These are phyloP conservation scores for Pseudogymnoascus sp. DNA, from an alignment of 2,329 filamentous ascomycete species.

Conservation along the genomic window DNA sequence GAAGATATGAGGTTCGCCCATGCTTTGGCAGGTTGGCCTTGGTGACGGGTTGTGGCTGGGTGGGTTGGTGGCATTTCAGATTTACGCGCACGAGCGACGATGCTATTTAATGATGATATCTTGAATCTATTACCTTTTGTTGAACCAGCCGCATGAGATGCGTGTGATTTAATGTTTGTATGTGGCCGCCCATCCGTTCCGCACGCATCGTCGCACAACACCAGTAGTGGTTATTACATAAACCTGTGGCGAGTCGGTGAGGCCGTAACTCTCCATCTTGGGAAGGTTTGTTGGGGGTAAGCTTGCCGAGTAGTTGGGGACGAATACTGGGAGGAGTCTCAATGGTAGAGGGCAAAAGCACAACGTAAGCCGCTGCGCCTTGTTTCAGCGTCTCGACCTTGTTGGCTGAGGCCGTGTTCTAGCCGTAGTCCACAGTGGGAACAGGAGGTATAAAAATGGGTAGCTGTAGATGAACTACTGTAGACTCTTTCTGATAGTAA, in stretches of 20 bases:
- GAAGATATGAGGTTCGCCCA: neutral
- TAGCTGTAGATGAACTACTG: neutral
- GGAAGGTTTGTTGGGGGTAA: neutral
- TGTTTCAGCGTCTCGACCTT: neutral
- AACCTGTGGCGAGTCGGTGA: neutral
- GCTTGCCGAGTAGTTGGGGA: neutral
- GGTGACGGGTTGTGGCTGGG: neutral
- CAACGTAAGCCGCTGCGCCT: neutral
- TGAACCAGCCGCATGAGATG: neutral
- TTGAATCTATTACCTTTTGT: neutral
- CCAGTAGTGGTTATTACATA: neutral
- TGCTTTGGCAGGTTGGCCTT: conserved; percentile 12
- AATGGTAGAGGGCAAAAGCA: neutral
- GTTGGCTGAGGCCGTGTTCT: neutral
- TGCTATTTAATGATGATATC: conserved; percentile 3
- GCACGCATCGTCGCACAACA: neutral
- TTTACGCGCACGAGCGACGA: neutral
- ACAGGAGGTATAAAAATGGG: neutral
- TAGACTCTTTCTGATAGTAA: neutral
- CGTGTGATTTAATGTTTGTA: neutral
- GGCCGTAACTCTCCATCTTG: neutral
- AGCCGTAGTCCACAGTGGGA: neutral
- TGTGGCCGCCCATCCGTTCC: neutral
- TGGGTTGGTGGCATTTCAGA: neutral
- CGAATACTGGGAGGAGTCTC: neutral